Conservation (phyloP, 176 grass and related monocot species). For the Cenchrus purpureus region DNA sequence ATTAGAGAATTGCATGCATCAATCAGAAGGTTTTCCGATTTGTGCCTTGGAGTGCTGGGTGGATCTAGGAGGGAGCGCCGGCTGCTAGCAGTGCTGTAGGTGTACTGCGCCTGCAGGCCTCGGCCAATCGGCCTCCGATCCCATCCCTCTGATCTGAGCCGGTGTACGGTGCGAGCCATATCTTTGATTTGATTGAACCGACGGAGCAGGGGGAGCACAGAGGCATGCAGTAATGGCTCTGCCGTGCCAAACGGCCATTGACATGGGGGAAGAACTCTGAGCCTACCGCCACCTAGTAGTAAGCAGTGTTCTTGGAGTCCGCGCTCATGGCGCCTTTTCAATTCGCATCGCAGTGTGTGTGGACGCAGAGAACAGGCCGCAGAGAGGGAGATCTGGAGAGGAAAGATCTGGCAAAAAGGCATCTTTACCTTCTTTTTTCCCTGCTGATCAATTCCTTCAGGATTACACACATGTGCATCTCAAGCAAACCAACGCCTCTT, state of each 20-base stretch:
- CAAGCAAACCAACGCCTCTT: conserved; percentile 24
- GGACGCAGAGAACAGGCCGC: neutral
- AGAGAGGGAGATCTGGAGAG: conserved; percentile 34
- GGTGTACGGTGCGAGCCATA: conserved; percentile 7
- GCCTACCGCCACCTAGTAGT: neutral
- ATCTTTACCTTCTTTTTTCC: conserved; percentile 42
- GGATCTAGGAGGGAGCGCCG: conserved; percentile 49
- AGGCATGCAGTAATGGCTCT: conserved; percentile 41
- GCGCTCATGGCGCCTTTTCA: conserved; percentile 44
- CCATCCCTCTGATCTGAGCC: neutral
- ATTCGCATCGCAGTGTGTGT: neutral
- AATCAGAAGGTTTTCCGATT: neutral
- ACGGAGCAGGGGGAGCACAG: neutral
- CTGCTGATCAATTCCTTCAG: conserved; percentile 51
- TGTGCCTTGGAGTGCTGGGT: conserved; percentile 6
- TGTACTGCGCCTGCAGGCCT: neutral
- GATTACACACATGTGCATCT: conserved; percentile 54
- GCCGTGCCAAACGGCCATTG: conserved; percentile 44
- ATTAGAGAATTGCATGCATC: conserved; percentile 10
- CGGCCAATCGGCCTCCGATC: neutral
- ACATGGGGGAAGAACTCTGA: conserved; percentile 36
- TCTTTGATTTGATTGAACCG: conserved; percentile 62
- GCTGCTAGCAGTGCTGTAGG: neutral
- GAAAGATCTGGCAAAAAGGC: conserved; percentile 58
- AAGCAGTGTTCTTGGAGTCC: conserved; percentile 43